phyloP scores from a whole-genome alignment of 73 alveolate species.

The Paramecium primaurelia region DNA sequence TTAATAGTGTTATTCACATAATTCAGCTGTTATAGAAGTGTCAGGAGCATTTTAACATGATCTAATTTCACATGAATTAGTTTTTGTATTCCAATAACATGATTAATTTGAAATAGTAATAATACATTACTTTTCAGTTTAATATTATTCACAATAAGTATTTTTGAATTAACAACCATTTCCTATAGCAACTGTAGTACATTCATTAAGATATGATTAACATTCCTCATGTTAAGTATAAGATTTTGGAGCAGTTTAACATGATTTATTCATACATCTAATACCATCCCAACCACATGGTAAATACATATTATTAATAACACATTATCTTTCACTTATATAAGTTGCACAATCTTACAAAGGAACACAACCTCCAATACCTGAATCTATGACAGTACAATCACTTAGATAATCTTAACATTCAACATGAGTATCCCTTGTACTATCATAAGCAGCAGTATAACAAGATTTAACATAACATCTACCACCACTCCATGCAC shows the following conservation, averaged over 20 bases:
- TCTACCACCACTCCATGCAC: slow-evolving; percentile 39
- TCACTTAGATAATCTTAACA: neutral
- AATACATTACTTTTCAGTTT: neutral
- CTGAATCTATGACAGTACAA: neutral
- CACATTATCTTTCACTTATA: neutral
- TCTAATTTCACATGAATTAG: neutral
- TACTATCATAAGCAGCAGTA: slow-evolving; percentile 30
- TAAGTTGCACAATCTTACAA: neutral
- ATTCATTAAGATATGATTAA: neutral
- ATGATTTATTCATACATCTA: neutral
- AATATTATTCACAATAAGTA: neutral
- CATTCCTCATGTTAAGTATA: neutral
- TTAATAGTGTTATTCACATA: neutral
- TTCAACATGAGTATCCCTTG: neutral
- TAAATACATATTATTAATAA: neutral
- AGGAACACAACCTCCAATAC: slow-evolving; percentile 29
- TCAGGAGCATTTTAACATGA: slow-evolving; percentile 20
- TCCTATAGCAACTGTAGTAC: neutral
- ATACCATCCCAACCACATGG: slow-evolving; percentile 35
- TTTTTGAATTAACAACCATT: neutral
- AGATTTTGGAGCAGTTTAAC: neutral
- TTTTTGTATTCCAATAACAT: slow-evolving; percentile 11
- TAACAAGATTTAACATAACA: neutral
- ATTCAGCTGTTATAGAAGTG: neutral
- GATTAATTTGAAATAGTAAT: neutral